A percentile compares a stretch with the other conserved stretches of the same genome.
Conservation (phyloP, 169 alveolate species). For the Plasmodium gonderi region DNA sequence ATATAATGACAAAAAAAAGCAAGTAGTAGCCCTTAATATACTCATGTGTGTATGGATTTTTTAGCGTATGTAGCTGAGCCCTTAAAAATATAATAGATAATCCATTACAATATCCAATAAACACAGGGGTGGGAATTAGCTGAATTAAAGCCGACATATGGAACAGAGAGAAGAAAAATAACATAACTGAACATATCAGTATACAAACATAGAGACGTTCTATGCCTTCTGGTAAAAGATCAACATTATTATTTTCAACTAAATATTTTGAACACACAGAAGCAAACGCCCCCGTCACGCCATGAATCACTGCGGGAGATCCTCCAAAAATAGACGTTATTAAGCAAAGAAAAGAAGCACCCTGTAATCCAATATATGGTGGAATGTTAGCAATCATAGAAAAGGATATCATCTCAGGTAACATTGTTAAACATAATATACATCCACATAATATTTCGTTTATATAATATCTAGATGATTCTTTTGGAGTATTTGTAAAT, state of each 20-base stretch:
- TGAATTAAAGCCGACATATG: conserved; percentile 86
- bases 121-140: conserved; percentile 85
- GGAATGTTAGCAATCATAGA: conserved; percentile 87
- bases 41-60: conserved; percentile 79
- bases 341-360: conserved; percentile 84
- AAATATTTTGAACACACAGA: conserved; percentile 83
- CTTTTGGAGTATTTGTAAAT: conserved; percentile 71
- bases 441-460: conserved; percentile 84
- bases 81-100: conserved; percentile 82
- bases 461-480: conserved; percentile 77
- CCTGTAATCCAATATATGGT: conserved; percentile 85
- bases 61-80: conserved; percentile 86
- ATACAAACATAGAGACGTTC: conserved; percentile 71
- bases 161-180: conserved; percentile 80
- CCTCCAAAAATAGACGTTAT: conserved; percentile 86
- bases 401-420: conserved; percentile 87
- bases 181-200: conserved; percentile 80
- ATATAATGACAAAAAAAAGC: conserved; percentile 41
- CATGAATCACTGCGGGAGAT: conserved; percentile 86
- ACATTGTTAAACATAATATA: conserved; percentile 84
- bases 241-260: conserved; percentile 27
- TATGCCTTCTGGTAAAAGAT: conserved; percentile 52
- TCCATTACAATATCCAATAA: conserved; percentile 87
- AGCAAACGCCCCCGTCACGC: conserved; percentile 85
- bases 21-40: conserved; percentile 77